Evolutionary conservation across 1,284 basidiomycete species (phyloP).

Genomic region (Pyrrhoderma noxium): DNA sequence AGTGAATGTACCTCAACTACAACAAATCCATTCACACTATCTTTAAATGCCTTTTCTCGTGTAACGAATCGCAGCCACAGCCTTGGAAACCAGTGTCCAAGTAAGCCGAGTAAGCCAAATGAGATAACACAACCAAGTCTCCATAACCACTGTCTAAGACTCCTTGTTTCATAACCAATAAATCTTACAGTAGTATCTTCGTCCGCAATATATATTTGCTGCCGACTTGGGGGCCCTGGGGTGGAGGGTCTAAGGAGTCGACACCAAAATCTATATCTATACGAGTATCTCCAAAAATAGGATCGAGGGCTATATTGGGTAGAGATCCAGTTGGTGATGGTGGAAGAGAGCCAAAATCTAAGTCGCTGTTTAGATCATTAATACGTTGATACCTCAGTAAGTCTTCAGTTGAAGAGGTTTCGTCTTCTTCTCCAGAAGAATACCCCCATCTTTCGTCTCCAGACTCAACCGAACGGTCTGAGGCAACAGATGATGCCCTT

Average conservation of each 20-base stretch:
- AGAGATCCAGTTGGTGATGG: constrained; percentile 53
- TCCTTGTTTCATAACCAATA: constrained; percentile 76
- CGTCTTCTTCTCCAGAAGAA: constrained; percentile 54
- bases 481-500: constrained; percentile 42
- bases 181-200: constrained; percentile 90
- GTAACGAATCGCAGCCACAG: constrained; percentile 89
- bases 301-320: constrained; percentile 64
- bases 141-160: constrained; percentile 68
- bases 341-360: constrained; percentile 63
- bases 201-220: constrained; percentile 84
- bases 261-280: constrained; percentile 68
- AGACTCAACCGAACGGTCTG: constrained; percentile 47
- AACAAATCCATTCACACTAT: constrained; percentile 66
- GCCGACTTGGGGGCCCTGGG: constrained; percentile 75
- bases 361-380: constrained; percentile 33
- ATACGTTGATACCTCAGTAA: constrained; percentile 25
- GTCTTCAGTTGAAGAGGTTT: constrained; percentile 22
- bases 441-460: constrained; percentile 73
- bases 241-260: constrained; percentile 54
- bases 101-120: constrained; percentile 71
- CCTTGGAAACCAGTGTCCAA: constrained; percentile 91
- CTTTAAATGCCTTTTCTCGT: constrained; percentile 75
- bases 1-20: constrained; percentile 75
- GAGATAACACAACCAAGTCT: constrained; percentile 61
- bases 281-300: constrained; percentile 70